These are phyloP conservation scores for Trichoderma simmonsii DNA, from an alignment of 2,329 filamentous ascomycete genomes.

Conservation along the genomic window DNA sequence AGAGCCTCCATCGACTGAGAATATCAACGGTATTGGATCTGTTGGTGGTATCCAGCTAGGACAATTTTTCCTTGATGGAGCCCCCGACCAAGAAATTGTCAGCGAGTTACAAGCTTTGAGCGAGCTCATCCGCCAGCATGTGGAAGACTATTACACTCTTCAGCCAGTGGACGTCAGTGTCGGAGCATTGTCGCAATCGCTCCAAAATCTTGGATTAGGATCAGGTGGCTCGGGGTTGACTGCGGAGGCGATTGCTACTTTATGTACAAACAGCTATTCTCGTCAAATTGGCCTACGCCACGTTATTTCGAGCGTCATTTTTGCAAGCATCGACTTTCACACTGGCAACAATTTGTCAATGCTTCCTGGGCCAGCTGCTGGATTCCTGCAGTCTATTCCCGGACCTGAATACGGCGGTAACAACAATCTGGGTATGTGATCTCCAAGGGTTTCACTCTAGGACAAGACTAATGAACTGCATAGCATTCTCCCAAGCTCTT, in stretches of 20 bases:
- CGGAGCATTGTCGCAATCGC: not conserved
- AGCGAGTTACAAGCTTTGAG: slow-evolving; percentile 34
- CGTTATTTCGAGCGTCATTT: not conserved
- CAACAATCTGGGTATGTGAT: not conserved
- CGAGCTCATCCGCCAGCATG: slow-evolving; percentile 39
- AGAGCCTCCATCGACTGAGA: not conserved
- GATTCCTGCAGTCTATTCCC: not conserved
- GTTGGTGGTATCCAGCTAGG: slow-evolving; percentile 25
- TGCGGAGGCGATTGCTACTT: not conserved
- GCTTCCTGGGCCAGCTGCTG: not conserved
- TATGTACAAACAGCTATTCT: not conserved
- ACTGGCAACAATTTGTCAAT: not conserved
- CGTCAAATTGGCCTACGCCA: not conserved
- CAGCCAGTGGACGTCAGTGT: slow-evolving; percentile 24
- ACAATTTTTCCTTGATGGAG: slow-evolving; percentile 37
- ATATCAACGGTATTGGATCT: not conserved
- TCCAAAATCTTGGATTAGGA: not conserved
- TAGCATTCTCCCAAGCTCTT: slow-evolving; percentile 31
- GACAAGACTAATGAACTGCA: not conserved
- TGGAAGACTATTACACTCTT: slow-evolving; percentile 39
- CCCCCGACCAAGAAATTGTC: slow-evolving; percentile 36
- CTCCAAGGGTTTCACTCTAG: accelerated
- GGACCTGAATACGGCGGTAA: not conserved
- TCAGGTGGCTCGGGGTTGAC: not conserved
- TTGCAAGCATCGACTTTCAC: not conserved